Evolutionary conservation across 139 green algal species (phyloP).

Genomic region (Tetradesmus lagerheimii): DNA sequence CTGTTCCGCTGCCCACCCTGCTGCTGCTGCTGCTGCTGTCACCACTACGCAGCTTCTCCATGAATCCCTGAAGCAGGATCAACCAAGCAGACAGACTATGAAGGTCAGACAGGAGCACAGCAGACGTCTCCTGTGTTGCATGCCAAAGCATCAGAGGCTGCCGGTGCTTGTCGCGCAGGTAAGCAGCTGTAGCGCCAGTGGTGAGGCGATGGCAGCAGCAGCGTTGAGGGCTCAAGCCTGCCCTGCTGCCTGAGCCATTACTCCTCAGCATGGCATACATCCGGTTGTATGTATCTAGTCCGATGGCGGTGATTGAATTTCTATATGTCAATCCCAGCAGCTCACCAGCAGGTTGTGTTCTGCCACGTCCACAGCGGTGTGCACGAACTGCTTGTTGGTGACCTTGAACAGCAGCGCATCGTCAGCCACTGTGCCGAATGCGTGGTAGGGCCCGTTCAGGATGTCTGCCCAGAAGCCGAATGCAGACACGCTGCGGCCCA

Average conservation of each 20-base stretch:
- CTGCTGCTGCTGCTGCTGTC: slow-evolving; percentile 56
- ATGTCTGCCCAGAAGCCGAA: slow-evolving; percentile 81
- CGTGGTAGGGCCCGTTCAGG: slow-evolving; percentile 76
- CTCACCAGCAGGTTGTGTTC: slow-evolving; percentile 77
- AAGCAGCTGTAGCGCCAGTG: neutral
- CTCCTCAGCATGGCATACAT: too few relatives aligned
- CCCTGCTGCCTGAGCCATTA: too few relatives aligned
- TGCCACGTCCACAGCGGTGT: slow-evolving; percentile 76
- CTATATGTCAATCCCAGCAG: too few relatives aligned
- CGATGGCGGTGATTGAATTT: too few relatives aligned
- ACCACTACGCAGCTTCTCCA: slow-evolving; percentile 28
- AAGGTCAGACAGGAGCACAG: neutral
- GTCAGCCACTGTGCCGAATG: slow-evolving; percentile 66
- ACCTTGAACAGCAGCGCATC: slow-evolving; percentile 58
- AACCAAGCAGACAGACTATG: too few relatives aligned
- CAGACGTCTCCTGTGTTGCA: neutral
- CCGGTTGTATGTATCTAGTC: too few relatives aligned
- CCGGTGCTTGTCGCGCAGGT: neutral
- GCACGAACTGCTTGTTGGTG: slow-evolving; percentile 75
- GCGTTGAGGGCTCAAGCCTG: too few relatives aligned
- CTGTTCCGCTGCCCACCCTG: neutral
- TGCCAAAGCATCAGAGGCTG: too few relatives aligned
- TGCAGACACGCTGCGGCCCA: slow-evolving; percentile 72
- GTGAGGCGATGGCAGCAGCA: neutral
- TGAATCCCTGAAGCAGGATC: slow-evolving; percentile 2